Percentiles rank a stretch among this genome's conserved stretches.
These are phyloP conservation scores for Penicillium chermesinum DNA, from an alignment of 495 filamentous ascomycete species.

Conservation along the genomic window DNA sequence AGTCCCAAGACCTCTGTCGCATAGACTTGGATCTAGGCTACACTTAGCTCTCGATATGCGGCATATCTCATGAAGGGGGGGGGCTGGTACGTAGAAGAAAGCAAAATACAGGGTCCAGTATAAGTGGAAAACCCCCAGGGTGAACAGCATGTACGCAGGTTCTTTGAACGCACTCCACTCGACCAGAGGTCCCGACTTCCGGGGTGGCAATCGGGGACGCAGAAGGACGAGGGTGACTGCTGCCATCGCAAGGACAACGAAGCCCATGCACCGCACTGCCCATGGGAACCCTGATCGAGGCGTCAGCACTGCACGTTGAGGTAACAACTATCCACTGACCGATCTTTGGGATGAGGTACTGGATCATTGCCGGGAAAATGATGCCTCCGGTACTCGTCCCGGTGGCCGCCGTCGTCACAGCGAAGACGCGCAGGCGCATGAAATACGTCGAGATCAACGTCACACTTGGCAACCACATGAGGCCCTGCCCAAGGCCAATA, in stretches of 20 bases:
- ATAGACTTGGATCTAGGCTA: no score
- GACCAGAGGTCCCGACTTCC: constrained; percentile 32
- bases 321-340: no score
- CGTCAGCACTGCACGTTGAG: no score
- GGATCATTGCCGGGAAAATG: constrained; percentile 31
- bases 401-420: constrained; percentile 31
- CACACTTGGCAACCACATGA: constrained; percentile 15
- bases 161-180: constrained; percentile 37
- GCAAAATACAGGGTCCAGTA: no score
- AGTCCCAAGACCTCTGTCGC: no score
- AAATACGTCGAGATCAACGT: constrained; percentile 23
- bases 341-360: not conserved
- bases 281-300: constrained; percentile 29
- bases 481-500: constrained; percentile 11
- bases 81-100: no score
- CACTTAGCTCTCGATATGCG: no score
- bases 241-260: constrained; percentile 23
- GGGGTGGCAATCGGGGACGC: constrained; percentile 29
- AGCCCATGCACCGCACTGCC: constrained; percentile 35
- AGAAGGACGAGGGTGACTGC: constrained; percentile 13
- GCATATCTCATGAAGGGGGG: no score
- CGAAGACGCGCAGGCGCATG: constrained; percentile 48
- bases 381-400: constrained; percentile 24
- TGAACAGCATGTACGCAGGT: no score
- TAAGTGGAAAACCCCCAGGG: no score